Base-by-base conservation (phyloP, 768 basidiomycete species). In the Pleurotus cornucopiae region DNA sequence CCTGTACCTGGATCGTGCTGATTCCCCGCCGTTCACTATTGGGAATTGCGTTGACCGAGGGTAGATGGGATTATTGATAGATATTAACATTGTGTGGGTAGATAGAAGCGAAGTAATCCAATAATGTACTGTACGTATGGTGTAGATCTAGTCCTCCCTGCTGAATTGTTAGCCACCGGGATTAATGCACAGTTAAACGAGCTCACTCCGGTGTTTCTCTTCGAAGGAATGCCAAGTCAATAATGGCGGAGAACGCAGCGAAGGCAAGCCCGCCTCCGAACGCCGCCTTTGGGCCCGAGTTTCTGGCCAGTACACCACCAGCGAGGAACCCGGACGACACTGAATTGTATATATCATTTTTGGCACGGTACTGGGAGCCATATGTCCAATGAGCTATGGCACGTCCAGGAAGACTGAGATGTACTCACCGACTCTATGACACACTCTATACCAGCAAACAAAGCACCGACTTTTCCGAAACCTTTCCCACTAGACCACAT, bases 371-470 rank as follows among this genome's bases (percentile, higher is more conserved):
- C 95, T 97, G 58, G 14, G 30, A 20, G 56, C 25, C 43, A 38
- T 45, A n/a, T 45, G 30, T 9, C 9, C 6, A 52, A 21, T 18
- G 40, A 34, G 14, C 5, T 5, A 37, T 3, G n/a, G 30, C 11
- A 51, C 9, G 12, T 11, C 16, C 12, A 41, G 43, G 54, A 37
- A 54, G 11, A 45, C 25, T 21, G 49, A 38, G 46, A 26, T 21
- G 16, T 13, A 85, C 94, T 67, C 71, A 91, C 95, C 61, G 87
- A 90, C 74, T 98, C 96, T 55, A 98, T 88, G 55, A 93, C 86
- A 64, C 96, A 98, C 73, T 98, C 96, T 6, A 92, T 85, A 23
- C 95, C 94, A n/a, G 94, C 88, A 68, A 91, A 98, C 44, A 98
- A 65, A 11, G 91, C 91, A 14, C 94, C 96, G 46, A 98, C 92